phyloP scores from a whole-genome alignment of 768 basidiomycete species.

The Ramaria sp. region DNA sequence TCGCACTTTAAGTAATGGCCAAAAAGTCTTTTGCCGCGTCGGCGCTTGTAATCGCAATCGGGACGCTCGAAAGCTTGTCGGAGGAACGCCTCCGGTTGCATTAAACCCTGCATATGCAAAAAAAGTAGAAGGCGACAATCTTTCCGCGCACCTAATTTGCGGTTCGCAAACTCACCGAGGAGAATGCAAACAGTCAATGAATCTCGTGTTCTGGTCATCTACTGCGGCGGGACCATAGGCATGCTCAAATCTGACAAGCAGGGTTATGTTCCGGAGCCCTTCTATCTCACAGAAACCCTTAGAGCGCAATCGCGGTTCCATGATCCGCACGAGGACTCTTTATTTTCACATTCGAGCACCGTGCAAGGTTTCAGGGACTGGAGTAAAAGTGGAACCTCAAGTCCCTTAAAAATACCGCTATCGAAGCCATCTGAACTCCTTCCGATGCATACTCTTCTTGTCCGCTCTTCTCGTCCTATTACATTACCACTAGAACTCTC shows the following conservation, averaged over 20 bases:
- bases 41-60: too few species aligned
- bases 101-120: too few species aligned
- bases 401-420: conserved; percentile 21
- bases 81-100: too few species aligned
- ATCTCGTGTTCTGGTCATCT: conserved; percentile 75
- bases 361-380: conserved; percentile 75
- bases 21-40: too few species aligned
- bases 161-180: too few species aligned
- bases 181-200: conserved; percentile 26
- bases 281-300: conserved; percentile 78
- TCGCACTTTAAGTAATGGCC: too few species aligned
- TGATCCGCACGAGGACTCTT: conserved; percentile 78
- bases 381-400: conserved; percentile 53
- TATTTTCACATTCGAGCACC: conserved; percentile 72
- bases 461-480: conserved; percentile 64
- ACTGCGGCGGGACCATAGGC: conserved; percentile 87
- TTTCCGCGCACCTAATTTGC: too few species aligned
- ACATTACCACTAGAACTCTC: conserved; percentile 30
- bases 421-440: conserved; percentile 11
- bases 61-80: too few species aligned
- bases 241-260: conserved; percentile 63
- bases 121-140: too few species aligned
- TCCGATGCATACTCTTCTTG: conserved; percentile 25
- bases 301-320: conserved; percentile 81
- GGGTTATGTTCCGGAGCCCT: conserved; percentile 79